Conservation (phyloP, 192 early-diverging fungal species). For the Backusella tarrabulga region DNA sequence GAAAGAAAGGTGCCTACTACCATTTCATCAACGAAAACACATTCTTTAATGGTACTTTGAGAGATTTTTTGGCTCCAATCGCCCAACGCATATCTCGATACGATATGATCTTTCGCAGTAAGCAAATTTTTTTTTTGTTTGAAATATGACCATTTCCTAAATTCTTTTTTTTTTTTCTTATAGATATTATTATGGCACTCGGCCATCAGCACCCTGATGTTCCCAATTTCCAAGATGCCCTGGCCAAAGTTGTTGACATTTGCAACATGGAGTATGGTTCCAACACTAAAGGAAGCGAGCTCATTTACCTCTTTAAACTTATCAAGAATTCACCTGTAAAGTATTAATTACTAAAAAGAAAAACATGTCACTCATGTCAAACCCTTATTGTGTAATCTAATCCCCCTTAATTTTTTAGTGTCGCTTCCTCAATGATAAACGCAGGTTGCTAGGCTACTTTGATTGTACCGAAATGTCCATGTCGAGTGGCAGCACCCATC, state of each 20-base stretch:
- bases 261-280: constrained; percentile 22
- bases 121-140: no score
- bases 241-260: constrained; percentile 8
- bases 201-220: constrained; percentile 19
- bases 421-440: constrained; percentile 18
- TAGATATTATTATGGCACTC: constrained; percentile 11
- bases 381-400: constrained; percentile 3
- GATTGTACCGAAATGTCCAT: constrained; percentile 26
- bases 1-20: neutral
- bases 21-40: neutral
- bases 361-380: neutral
- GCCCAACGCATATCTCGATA: constrained; percentile 25
- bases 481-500: neutral
- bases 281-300: constrained; percentile 13
- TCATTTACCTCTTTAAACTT: constrained; percentile 17
- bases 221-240: constrained; percentile 1
- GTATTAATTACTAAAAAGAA: constrained; percentile 4
- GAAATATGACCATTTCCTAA: neutral
- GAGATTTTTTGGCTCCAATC: constrained; percentile 16
- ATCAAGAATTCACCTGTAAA: constrained; percentile 28
- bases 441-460: constrained; percentile 16
- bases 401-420: neutral
- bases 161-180: neutral
- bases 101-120: constrained; percentile 16
- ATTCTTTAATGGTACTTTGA: neutral